Conservation (phyloP, 139 green algal species). For the Tetradesmus obliquus region DNA sequence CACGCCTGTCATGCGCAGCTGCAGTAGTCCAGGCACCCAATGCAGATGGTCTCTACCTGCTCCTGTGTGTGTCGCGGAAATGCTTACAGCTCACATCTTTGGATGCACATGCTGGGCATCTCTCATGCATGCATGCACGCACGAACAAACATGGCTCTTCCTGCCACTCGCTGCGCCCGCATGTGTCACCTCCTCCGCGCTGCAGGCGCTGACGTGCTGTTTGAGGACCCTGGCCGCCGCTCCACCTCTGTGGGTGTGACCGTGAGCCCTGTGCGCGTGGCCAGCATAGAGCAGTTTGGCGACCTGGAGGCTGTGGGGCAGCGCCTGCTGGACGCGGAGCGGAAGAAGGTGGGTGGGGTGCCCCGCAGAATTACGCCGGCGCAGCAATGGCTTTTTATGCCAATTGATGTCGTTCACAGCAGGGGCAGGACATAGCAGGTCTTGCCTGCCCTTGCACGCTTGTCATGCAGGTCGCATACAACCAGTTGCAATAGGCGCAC, state of each 20-base stretch:
- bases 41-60: too few species aligned
- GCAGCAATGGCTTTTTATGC: too few species aligned
- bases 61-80: too few species aligned
- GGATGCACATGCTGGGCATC: too few species aligned
- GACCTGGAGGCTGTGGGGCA: slow-evolving; percentile 63
- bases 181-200: too few species aligned
- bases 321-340: slow-evolving; percentile 70
- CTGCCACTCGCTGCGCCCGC: not conserved
- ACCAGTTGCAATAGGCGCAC: too few species aligned
- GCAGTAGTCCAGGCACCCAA: not conserved
- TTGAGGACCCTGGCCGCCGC: slow-evolving; percentile 71
- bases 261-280: slow-evolving; percentile 77
- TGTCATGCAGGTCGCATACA: not conserved
- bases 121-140: too few species aligned
- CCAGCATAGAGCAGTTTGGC: slow-evolving; percentile 74
- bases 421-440: not conserved
- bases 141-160: not conserved
- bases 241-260: slow-evolving; percentile 81
- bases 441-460: not conserved
- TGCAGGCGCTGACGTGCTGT: slow-evolving; percentile 83
- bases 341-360: slow-evolving; percentile 56
- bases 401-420: too few species aligned
- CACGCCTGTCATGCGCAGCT: not conserved
- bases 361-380: slow-evolving; percentile 37
- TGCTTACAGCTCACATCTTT: too few species aligned